Evolutionary conservation across 192 early-diverging fungal species (phyloP).

Genomic region (Umbelopsis isabellina): DNA sequence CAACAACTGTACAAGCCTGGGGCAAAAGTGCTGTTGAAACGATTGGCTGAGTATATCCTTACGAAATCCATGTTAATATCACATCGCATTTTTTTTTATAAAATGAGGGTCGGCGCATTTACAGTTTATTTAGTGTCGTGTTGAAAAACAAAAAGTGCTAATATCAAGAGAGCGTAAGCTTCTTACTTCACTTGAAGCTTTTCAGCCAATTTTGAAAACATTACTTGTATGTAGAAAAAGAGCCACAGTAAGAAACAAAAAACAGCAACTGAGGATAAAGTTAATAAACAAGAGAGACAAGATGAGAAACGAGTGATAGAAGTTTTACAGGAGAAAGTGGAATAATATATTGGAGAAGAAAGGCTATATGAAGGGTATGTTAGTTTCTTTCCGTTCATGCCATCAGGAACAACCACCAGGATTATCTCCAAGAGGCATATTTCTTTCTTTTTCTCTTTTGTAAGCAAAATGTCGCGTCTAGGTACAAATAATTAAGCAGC

Average conservation of each 20-base stretch:
- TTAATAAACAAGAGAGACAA: conserved; percentile 2
- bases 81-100: neutral
- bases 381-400: neutral
- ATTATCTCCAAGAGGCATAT: conserved; percentile 14
- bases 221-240: conserved; percentile 17
- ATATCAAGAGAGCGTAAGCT: neutral
- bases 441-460: neutral
- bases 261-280: conserved; percentile 15
- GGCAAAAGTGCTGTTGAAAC: too few species aligned
- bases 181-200: too few species aligned
- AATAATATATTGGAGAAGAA: conserved; percentile 7
- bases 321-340: conserved; percentile 9
- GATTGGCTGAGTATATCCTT: too few species aligned
- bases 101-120: neutral
- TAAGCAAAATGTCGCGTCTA: conserved; percentile 2
- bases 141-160: neutral
- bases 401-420: conserved; percentile 4
- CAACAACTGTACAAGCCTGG: too few species aligned
- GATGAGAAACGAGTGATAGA: neutral
- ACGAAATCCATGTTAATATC: too few species aligned
- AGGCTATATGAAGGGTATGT: conserved; percentile 16
- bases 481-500: conserved; percentile 2
- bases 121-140: neutral
- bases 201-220: neutral
- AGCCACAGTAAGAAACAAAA: neutral